Evolutionary conservation across 2,329 filamentous ascomycete species (phyloP).

Genomic region (Trichoderma sp.): DNA sequence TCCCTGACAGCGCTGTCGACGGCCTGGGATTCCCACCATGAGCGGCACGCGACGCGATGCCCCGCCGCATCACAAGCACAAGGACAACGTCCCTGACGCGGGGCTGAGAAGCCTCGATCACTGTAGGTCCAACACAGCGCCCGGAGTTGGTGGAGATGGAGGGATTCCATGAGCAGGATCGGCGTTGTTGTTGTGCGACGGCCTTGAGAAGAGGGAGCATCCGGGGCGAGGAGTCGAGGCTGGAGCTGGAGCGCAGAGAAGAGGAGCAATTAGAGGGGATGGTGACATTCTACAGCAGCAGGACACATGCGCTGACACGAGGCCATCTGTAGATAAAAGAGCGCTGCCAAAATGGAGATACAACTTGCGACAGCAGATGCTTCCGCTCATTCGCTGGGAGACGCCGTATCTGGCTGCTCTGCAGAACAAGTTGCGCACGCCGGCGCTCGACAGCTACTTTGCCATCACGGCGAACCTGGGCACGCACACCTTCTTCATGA

Average conservation of each 20-base stretch:
- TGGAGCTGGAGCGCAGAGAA: background rate
- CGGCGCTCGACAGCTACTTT: conserved; percentile 91
- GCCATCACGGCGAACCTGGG: conserved; percentile 93
- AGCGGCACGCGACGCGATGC: conserved; percentile 33
- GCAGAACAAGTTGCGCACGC: conserved; percentile 76
- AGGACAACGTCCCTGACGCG: conserved; percentile 53
- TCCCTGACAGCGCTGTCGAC: conserved; percentile 15
- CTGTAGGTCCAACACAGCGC: conserved; percentile 49
- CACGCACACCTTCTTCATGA: conserved; percentile 99
- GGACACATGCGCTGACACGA: background rate
- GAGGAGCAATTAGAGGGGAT: background rate
- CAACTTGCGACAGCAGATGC: conserved; percentile 70
- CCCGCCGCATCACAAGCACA: conserved; percentile 27
- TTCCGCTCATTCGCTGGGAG: conserved; percentile 90
- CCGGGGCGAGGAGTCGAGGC: background rate
- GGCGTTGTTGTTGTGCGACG: background rate
- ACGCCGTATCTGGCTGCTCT: conserved; percentile 88
- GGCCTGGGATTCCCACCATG: conserved; percentile 29
- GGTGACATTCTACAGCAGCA: background rate
- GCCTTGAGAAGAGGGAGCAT: background rate
- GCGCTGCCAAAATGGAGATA: conserved; percentile 88
- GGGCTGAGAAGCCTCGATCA: conserved; percentile 78
- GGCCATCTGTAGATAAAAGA: conserved; percentile 63
- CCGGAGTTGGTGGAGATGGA: background rate
- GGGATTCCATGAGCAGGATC: background rate